Evolutionary conservation across 2,329 filamentous ascomycete species (phyloP), one percentile per base, ranked within the genome.

Genomic region (Colletotrichum sp.): DNA sequence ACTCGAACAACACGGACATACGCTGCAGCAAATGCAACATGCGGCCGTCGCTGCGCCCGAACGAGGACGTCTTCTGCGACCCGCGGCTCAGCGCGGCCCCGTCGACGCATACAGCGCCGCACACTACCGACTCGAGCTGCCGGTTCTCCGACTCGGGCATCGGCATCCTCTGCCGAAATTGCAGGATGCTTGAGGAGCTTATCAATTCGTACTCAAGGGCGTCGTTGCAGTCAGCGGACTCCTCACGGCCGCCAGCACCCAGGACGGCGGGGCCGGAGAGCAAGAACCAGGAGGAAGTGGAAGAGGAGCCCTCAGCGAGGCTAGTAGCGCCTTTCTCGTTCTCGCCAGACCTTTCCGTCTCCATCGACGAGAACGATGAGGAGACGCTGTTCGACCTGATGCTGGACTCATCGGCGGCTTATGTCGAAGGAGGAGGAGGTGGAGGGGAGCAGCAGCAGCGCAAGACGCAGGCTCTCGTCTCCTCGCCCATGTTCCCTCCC

Each of bases 1-100:
- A 69, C 59, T 76, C 70, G 7, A 66, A 30, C 1, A 69, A 64
- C n/a, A 69, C 70, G 7, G 74, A 76, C 12, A 76, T 76, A 7
- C 64, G 74, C 10, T 76, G 74, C 59, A 76, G 74, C 57, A 76
- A 76, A 18, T 76, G 74, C 49, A 74, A 76, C 65, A 76, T 76
- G 71, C 57, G 74, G 24, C 70, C 71, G 2, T 69, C 64, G 9
- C 74, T 76, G 26, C 74, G 70, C 6, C 65, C 74, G 2, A 32
- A 73, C 34, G 70, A 76, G 24, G 57, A 69, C 9, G 34, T 76
- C 3, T 76, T 76, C 28, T 28, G 44, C 16, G 44, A 65, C 6
- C 13, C 32, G 12, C 49, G 26, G 8, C 6, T 74, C 64, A 65
- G 70, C 24, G 59, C 15, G 16, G 36, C 36, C 26, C n/a, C 70